Base-by-base conservation (phyloP, 768 basidiomycete species). In the Auricularia sp. region DNA sequence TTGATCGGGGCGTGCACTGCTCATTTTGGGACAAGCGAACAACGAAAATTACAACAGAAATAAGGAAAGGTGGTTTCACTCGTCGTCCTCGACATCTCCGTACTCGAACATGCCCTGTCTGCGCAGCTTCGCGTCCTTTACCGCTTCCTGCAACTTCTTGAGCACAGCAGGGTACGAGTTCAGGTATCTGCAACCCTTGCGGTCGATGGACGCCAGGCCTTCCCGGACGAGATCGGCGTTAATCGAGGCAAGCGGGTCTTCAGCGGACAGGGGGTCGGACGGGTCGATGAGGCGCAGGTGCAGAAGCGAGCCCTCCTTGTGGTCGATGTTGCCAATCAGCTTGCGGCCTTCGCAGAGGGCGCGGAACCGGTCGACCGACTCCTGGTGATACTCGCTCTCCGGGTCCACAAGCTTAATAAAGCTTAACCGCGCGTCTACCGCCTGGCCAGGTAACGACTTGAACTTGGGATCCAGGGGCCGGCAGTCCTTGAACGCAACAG, bases 271-370 rank as follows among this genome's bases (percentile, higher is more conserved):
- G 2, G 90, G 85, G 75, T 93, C 88, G 33, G 80, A 73, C 1
- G 96, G 91, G 72, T 98, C 95, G 66, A 97, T 96, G 42, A 99
- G 84, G 60, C 96, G 90, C 63, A 99, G 84, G 74, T 97, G 93
- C 35, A 95, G 78, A 1, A 87, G 70, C 23, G 81, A 68, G 33
- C 90, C 88, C 70, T 97, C 96, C 70, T 80, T 86, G 71, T 88
- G 83, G 74, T 99, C 97, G 65, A 94, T 79, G 76, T 95, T 98
- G n/a, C 94, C 97, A 61, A 98, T 79, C n/a, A 98, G 81, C 71
- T 94, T 94, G 62, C 93, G 88, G n/a, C 92, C 93, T 75, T 94
- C 93, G 68, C 89, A 91, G 21, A 94, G 78, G 16, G 81, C 74
- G 33, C 87, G 85, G 86, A 98, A 98, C 61, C 91, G 87, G 61